Evolutionary conservation across 352 stramenopile species (phyloP).

Genomic region (Phytophthora niederhauseri): DNA sequence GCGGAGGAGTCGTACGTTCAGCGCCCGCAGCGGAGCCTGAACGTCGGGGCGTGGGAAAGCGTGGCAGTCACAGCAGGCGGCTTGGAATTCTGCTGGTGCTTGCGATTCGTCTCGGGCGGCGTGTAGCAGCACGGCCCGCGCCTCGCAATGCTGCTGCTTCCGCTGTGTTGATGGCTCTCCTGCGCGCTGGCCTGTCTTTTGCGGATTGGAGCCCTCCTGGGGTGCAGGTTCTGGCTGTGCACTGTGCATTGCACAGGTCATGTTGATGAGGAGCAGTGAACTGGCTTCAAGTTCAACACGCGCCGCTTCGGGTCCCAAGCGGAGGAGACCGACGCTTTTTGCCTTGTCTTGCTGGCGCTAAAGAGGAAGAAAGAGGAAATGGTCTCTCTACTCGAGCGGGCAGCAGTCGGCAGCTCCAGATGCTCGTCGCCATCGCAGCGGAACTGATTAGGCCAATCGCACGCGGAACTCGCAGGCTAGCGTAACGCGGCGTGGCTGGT

Average conservation of each 20-base stretch:
- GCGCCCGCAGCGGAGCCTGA: slow-evolving; percentile 20
- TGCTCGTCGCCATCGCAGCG: neutral
- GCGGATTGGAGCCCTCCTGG: slow-evolving; percentile 14
- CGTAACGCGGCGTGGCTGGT: slow-evolving; percentile 18
- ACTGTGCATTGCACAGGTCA: slow-evolving; percentile 13
- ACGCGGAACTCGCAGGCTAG: slow-evolving; percentile 1
- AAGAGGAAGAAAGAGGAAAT: neutral
- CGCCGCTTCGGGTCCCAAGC: slow-evolving; percentile 4
- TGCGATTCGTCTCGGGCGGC: slow-evolving; percentile 18
- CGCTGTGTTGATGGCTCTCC: slow-evolving; percentile 23
- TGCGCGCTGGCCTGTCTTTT: slow-evolving; percentile 38
- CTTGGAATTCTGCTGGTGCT: slow-evolving; percentile 17
- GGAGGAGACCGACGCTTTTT: neutral
- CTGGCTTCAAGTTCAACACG: slow-evolving; percentile 25
- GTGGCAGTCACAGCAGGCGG: slow-evolving; percentile 10
- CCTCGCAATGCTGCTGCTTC: slow-evolving; percentile 15
- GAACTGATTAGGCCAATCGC: slow-evolving; percentile 17
- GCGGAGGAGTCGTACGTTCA: slow-evolving; percentile 23
- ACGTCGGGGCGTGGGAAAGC: slow-evolving; percentile 14
- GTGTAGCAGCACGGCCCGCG: slow-evolving; percentile 3
- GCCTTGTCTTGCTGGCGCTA: neutral
- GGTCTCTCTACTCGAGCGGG: neutral
- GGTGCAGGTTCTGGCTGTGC: slow-evolving; percentile 4
- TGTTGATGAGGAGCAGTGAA: slow-evolving; percentile 29
- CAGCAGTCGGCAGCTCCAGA: neutral